Evolutionary conservation across 495 filamentous ascomycete species (phyloP).

Genomic region (Penicillium goetzii): DNA sequence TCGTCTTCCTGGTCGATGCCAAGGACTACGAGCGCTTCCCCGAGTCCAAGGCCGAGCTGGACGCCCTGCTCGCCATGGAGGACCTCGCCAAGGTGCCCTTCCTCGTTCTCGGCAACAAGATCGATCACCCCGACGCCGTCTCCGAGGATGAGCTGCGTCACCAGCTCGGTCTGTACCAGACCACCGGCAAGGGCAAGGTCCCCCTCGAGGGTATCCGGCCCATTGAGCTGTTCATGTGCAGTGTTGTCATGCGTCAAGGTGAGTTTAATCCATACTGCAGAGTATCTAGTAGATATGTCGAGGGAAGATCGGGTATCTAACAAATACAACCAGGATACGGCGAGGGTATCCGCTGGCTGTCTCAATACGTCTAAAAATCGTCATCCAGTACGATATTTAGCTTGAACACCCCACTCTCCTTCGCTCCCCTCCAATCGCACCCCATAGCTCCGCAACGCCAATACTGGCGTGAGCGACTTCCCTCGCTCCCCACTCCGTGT

Average conservation of each 20-base stretch:
- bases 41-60: slow-evolving; percentile 95
- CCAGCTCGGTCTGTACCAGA: slow-evolving; percentile 90
- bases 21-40: slow-evolving; percentile 92
- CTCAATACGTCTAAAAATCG: slow-evolving; percentile 53
- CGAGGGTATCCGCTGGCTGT: slow-evolving; percentile 59
- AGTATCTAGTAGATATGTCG: neutral
- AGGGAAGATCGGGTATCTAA: neutral
- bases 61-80: slow-evolving; percentile 92
- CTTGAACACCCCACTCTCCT: neutral
- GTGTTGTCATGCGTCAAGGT: slow-evolving; percentile 96
- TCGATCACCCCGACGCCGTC: slow-evolving; percentile 94
- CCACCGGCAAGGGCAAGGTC: slow-evolving; percentile 97
- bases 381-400: neutral
- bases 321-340: slow-evolving; percentile 47
- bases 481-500: neutral
- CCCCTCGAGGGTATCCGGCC: slow-evolving; percentile 92
- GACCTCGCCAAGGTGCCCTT: slow-evolving; percentile 92
- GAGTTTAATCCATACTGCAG: slow-evolving; percentile 29
- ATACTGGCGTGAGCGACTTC: neutral
- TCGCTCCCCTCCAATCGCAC: neutral
- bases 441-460: neutral
- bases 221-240: slow-evolving; percentile 99
- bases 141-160: slow-evolving; percentile 92
- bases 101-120: slow-evolving; percentile 96
- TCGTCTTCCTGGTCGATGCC: slow-evolving; percentile 97